Evolutionary conservation across 1,284 basidiomycete species (phyloP).

Genomic region (Leccinum pallidistipes): DNA sequence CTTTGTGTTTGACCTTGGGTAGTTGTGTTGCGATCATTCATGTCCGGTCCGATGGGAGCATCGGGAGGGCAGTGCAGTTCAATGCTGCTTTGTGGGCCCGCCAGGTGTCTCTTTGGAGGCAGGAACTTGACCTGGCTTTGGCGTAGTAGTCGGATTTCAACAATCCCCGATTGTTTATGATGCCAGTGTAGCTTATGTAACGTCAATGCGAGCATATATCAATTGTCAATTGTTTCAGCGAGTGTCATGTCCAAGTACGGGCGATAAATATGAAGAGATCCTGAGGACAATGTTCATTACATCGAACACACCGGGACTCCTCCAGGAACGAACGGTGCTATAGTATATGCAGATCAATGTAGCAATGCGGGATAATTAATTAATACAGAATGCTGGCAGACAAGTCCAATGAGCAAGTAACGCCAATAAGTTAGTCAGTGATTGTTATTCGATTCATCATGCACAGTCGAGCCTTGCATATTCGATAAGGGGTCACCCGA

Average conservation of each 20-base stretch:
- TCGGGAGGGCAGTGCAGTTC: slow-evolving; percentile 20
- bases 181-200: slow-evolving; percentile 16
- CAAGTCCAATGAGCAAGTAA: not conserved
- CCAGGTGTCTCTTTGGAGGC: slow-evolving; percentile 41
- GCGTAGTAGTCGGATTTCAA: slow-evolving; percentile 58
- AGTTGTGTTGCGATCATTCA: slow-evolving; percentile 45
- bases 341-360: slow-evolving; percentile 1
- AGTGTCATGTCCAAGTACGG: not conserved
- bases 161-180: slow-evolving; percentile 48
- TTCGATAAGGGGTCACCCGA: slow-evolving; percentile 8
- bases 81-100: slow-evolving; percentile 33
- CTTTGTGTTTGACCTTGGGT: slow-evolving; percentile 42
- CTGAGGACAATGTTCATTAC: not conserved
- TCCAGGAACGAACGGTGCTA: slow-evolving; percentile 1
- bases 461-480: slow-evolving; percentile 1
- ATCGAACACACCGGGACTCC: not conserved
- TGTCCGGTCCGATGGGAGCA: slow-evolving; percentile 21
- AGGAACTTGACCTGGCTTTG: slow-evolving; percentile 41
- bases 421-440: slow-evolving; percentile 11
- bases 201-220: slow-evolving; percentile 10
- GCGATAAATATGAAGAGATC: not conserved
- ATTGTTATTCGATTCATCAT: slow-evolving; percentile 8
- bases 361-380: not conserved
- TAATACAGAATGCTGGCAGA: not conserved
- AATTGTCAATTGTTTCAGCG: not conserved